Percentiles rank a stretch among this genome's conserved stretches.
These are phyloP conservation scores for Amanita pseudoporphyria DNA, from an alignment of 768 basidiomycete genomes.

Conservation along the genomic window DNA sequence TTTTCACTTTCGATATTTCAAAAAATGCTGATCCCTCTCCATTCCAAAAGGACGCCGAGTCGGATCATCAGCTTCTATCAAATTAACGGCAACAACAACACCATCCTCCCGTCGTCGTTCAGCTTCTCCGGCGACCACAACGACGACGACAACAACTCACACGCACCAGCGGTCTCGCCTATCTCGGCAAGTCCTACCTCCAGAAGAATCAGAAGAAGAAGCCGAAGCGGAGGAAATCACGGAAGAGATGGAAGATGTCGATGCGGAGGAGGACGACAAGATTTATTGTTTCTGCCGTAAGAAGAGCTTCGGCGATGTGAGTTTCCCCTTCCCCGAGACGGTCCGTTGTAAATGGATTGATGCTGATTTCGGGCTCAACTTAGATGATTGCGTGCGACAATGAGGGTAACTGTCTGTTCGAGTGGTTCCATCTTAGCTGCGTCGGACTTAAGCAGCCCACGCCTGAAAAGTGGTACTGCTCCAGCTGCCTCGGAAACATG, in stretches of 20 bases:
- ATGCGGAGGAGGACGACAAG: slow-evolving; percentile 39
- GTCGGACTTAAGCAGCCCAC: slow-evolving; percentile 42
- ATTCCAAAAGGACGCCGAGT: slow-evolving; percentile 29
- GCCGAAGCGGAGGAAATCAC: slow-evolving; percentile 20
- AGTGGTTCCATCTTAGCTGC: slow-evolving; percentile 66
- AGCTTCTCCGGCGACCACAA: slow-evolving; percentile 32
- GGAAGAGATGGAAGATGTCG: slow-evolving; percentile 27
- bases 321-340: no score
- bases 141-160: slow-evolving; percentile 20
- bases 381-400: slow-evolving; percentile 75
- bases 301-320: slow-evolving; percentile 40
- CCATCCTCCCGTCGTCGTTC: slow-evolving; percentile 24
- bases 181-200: slow-evolving; percentile 34
- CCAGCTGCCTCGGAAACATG: slow-evolving; percentile 30
- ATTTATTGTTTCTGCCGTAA: slow-evolving; percentile 45
- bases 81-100: slow-evolving; percentile 18
- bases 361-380: no score
- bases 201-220: slow-evolving; percentile 30
- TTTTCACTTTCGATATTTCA: not conserved
- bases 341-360: no score
- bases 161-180: slow-evolving; percentile 34
- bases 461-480: slow-evolving; percentile 48
- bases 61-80: slow-evolving; percentile 29
- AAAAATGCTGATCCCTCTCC: no score
- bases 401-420: slow-evolving; percentile 49